Evolutionary conservation across 2,329 filamentous ascomycete species (phyloP), one percentile per base, ranked within the genome.

Genomic region (Colletotrichum neosansevieriae): DNA sequence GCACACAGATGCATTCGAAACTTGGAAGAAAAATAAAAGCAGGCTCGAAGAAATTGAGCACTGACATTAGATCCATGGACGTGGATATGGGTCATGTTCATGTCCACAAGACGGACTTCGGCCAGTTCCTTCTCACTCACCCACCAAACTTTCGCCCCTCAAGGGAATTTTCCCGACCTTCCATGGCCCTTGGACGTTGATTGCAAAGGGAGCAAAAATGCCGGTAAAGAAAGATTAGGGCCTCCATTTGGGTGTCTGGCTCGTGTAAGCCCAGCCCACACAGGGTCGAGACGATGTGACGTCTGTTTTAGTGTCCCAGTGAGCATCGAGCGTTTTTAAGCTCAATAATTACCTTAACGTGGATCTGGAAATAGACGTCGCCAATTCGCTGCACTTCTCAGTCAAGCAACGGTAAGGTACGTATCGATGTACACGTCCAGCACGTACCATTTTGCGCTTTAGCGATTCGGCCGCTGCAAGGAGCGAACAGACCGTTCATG

Each of bases 271-370:
- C 21, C 21, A 24, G 21, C 21, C 24, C 4, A 4, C 24, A 24
- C 21, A 19, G 21, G 47, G 32, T 57, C 19, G 40, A 65, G 66
- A 60, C 65, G 61, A 68, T 60, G 61, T 59, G 54, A 68, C 66
- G 54, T 60, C 34, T 65, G 32, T 38, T 53, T 49, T 29, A 58
- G 6, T 24, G 29, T 47, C 24, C 42, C 44, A 64, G 51, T 17
- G 42, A 58, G 11, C 17, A 34, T 51, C 36, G 32, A 42, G 47
- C 19, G 60, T 40, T 64, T 34, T 24, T 24, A 53, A 54, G 36
- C 60, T 47, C 45, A 58, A 49, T 19, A 49, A 21, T 53, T 49
- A 47, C 38, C 38, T 44, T 54, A 47, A 58, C 38, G 21, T 49
- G 45, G 12, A 44, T 45, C 60, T 67, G 45, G 36, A 54, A 58